Evolutionary conservation across 495 filamentous ascomycete species (phyloP).

Genomic region (Evernia prunastri): DNA sequence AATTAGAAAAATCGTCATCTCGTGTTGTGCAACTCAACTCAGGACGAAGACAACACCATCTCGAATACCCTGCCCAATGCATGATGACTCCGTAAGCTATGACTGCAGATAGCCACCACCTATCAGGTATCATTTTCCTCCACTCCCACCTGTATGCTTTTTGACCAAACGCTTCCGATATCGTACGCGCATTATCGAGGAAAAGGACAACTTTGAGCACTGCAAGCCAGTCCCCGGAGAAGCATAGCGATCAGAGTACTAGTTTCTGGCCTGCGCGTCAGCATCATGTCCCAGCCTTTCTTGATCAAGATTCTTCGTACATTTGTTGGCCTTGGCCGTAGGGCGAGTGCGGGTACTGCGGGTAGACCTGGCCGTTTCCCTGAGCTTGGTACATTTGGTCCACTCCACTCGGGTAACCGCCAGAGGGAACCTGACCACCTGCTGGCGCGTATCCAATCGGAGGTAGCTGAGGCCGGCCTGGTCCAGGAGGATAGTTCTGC

Average conservation of each 20-base stretch:
- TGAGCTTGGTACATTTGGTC: slow-evolving; percentile 50
- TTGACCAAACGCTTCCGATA: slow-evolving; percentile 23
- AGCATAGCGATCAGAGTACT: slow-evolving; percentile 15
- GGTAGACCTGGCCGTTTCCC: slow-evolving; percentile 64
- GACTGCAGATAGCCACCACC: slow-evolving; percentile 24
- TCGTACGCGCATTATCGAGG: slow-evolving; percentile 25
- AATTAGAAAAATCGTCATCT: slow-evolving; percentile 19
- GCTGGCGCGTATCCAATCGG: slow-evolving; percentile 77
- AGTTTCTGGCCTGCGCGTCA: slow-evolving; percentile 18
- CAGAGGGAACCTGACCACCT: slow-evolving; percentile 53
- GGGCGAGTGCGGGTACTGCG: slow-evolving; percentile 67
- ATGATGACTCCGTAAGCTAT: slow-evolving; percentile 23
- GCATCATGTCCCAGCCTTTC: slow-evolving; percentile 2
- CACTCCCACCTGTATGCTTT: slow-evolving; percentile 28
- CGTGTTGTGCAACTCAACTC: slow-evolving; percentile 18
- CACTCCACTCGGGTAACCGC: slow-evolving; percentile 56
- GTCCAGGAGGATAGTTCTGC: slow-evolving; percentile 49
- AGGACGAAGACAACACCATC: slow-evolving; percentile 15
- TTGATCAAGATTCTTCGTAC: slow-evolving; percentile 49
- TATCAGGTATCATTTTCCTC: slow-evolving; percentile 22
- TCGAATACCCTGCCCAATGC: slow-evolving; percentile 15
- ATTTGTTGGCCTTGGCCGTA: slow-evolving; percentile 67
- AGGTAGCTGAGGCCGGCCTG: slow-evolving; percentile 66
- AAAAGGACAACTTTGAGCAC: slow-evolving; percentile 19
- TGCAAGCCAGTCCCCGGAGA: slow-evolving; percentile 20